These are phyloP conservation scores for Aegilops sharonensis DNA, from an alignment of 176 grass and related monocot genomes.

Conservation along the genomic window DNA sequence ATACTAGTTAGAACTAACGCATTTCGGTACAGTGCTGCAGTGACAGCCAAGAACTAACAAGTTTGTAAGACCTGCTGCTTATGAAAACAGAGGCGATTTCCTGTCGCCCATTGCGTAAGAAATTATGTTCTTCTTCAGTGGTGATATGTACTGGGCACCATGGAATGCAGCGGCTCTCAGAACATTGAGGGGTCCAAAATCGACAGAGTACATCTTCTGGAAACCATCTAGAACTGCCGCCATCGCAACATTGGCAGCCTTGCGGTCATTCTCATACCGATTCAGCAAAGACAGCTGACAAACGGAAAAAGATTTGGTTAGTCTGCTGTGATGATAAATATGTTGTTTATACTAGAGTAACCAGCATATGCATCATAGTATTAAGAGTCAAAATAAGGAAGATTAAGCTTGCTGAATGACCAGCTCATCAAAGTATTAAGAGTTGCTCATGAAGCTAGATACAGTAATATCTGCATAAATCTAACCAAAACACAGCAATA, in stretches of 20 bases:
- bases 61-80: background rate
- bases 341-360: background rate
- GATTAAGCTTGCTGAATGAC: background rate
- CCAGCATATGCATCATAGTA: too few relatives aligned
- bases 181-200: slow-evolving; percentile 86
- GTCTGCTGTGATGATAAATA: background rate
- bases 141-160: slow-evolving; percentile 70
- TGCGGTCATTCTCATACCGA: slow-evolving; percentile 72
- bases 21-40: background rate
- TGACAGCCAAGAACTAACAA: background rate
- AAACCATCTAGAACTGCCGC: slow-evolving; percentile 81
- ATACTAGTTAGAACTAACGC: background rate
- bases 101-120: slow-evolving; percentile 82
- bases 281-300: slow-evolving; percentile 65
- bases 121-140: slow-evolving; percentile 80
- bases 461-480: too few relatives aligned
- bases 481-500: background rate
- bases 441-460: too few relatives aligned
- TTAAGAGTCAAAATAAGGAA: background rate
- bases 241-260: slow-evolving; percentile 71
- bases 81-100: slow-evolving; percentile 59
- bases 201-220: slow-evolving; percentile 84
- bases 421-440: background rate
- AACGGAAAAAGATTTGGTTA: background rate
- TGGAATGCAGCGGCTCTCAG: slow-evolving; percentile 79